Base-by-base conservation (phyloP, 148 eudicot species). In the Cornus florida region DNA sequence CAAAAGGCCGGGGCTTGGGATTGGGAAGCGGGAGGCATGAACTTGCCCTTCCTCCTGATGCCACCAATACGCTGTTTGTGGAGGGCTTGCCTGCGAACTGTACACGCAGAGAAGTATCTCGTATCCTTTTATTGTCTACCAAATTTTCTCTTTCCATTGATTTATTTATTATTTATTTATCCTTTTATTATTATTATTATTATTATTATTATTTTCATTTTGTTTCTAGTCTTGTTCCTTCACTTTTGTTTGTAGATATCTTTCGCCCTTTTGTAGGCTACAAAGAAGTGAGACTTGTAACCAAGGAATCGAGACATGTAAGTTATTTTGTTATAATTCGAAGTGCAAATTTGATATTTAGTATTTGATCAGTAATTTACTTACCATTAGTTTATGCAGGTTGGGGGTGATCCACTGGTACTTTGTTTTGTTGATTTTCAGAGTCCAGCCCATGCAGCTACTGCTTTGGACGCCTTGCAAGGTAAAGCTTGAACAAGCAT, bases 201-300 rank as follows among this genome's bases (percentile, higher is more conserved):
- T 22, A 43, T 28, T 75, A 75, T 19, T 68, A 24, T 2, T 17
- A 2, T 23, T 28, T 73, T 60, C 10, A 1, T 75, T 6, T 41
- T 56, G 75, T 56, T 74, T 72, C 64, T 77, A 68, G 71, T 82
- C 74, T 79, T 46, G 73, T 80, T 86, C 88, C 94, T 88, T 91
- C 82, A 87, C 88, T 57, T 79, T 22, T 50, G 67, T 71, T 82
- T 79, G 84, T 80, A 94, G 98, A 94, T 84, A 89, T 94, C 75
- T 92, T 94, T 74, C 97, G 98, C 41, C 98, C 97, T 75, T 94
- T 94, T 84, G 88, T 89, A 33, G 97, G 98, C 73, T 92, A 92
- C 86, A 91, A 89, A 81, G 98, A 94, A 86, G 97, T 91, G 78
- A 89, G 97, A 80, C 90, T 94, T 74, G 97, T 94, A 73, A 88